Evolutionary conservation across 768 basidiomycete genomes (phyloP), one percentile per base, ranked within the genome.

Genomic region (Hemileccinum rubropunctum): DNA sequence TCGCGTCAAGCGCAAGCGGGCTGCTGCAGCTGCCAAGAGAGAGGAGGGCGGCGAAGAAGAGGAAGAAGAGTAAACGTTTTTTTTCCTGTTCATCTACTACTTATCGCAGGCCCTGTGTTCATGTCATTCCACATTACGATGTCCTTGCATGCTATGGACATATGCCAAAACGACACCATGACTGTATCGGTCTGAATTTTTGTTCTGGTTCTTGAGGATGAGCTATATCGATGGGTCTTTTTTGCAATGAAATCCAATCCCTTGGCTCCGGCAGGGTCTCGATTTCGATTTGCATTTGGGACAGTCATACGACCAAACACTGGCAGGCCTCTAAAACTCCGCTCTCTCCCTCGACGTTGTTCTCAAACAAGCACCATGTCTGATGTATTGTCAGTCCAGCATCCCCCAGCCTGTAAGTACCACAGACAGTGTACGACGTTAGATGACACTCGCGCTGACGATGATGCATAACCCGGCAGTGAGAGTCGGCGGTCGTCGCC

Each of bases 1-100:
- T 62, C 95, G 95, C 60, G 93, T 95, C 69, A 98, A 98, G 91
- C 86, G 95, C 73, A 98, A 97, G 88, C 91, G 95, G 67, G 91
- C 89, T 52, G 85, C 85, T 56, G 91, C 91, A 38, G 95, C 92
- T 54, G 91, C 87, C 57, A 91, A 89, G 78, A 90, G 85, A 77
- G 90, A 88, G 59, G 91, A 84, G 64, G 94, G 85, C 54, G 95
- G 82, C 58, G 92, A 88, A 32, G 92, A 84, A 40, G 93, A 93
- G 66, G 93, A 93, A 56, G 92, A 95, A 69, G 91, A 92, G 74
- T 86, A 83, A 72, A 67, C 46, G 18, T 45, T 32, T 48, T 39
- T 45, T 53, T 35, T 43, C 36, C 48, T 62, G 56, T 64, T 50
- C 52, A 41, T 60, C 42, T 55, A 51, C 53, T 57, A 51, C 53